Evolutionary conservation across 2,329 filamentous ascomycete genomes (phyloP), one percentile per base, ranked within the genome.

Genomic region (Fusarium sarcochroum): DNA sequence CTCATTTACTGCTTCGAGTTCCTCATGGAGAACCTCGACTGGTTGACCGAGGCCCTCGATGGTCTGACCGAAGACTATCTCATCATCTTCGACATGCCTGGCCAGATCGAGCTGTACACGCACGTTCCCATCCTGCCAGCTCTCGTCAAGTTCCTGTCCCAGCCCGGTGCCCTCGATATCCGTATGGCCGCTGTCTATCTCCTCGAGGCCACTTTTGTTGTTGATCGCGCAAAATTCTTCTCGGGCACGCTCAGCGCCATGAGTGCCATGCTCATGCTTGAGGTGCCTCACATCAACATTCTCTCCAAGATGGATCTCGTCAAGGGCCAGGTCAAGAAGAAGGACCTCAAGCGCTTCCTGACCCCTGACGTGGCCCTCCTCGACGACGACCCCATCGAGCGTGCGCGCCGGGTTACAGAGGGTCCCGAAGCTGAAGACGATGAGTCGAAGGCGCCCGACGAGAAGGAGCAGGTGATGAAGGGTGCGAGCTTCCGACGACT

Each of bases 201-300:
- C 32, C 90, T 99, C 68, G 96, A 99, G 80, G 93, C 93, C 14
- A 98, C 94, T 10, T 99, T 98, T 78, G 91, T 98, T 74, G 89
- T 98, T 66, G 96, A 99, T 81, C 91, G 93, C 63, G 93, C 96
- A 76, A 99, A 98, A 82, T 99, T 97, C 85, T 98, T 99, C 80
- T 91, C 96, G 0, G 96, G 96, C 14, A 97, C 96, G 0, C 84
- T 99, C 63, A 96, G 92, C 77, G 96, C 96, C 69, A 98, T 99
- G 96, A 97, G 93, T 75, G 94, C 96, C 69, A 99, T 99, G 96
- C 89, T 99, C 75, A 96, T 98, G 93, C 88, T 99, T 67, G 96
- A 98, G 81, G 89, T 98, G 69, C 96, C 96, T 6, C 96, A 99
- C 77, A 89, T 99, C 77, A 99, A 99, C 78, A 91, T 99, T 63